phyloP scores from a whole-genome alignment of 352 stramenopile species.

The Halophytophthora polymorphica region DNA sequence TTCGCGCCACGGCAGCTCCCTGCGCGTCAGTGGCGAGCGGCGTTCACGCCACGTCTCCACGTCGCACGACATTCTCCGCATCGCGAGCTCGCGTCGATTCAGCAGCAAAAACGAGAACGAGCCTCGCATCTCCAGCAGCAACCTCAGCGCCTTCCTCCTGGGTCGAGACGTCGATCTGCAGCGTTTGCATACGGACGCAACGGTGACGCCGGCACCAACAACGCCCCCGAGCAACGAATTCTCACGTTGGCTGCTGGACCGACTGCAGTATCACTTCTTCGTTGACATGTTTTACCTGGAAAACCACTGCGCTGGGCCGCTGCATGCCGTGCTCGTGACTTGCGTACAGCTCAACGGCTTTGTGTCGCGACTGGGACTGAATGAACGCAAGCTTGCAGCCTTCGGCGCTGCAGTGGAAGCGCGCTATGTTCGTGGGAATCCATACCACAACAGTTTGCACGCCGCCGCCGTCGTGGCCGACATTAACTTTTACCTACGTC shows the following conservation, averaged over 20 bases:
- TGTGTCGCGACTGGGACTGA: conserved; percentile 35
- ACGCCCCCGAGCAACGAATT: conserved; percentile 26
- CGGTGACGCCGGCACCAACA: too few species aligned
- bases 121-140: conserved; percentile 10
- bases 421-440: conserved; percentile 61
- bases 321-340: conserved; percentile 54
- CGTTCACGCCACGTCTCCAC: conserved; percentile 23
- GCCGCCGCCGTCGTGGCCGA: conserved; percentile 58
- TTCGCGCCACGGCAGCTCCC: not conserved
- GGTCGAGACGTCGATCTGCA: not conserved
- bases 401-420: conserved; percentile 57
- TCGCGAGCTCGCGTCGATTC: conserved; percentile 37
- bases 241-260: conserved; percentile 47
- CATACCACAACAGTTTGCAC: conserved; percentile 75
- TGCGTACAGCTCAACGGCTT: conserved; percentile 58
- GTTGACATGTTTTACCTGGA: conserved; percentile 68
- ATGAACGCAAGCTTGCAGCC: conserved; percentile 37
- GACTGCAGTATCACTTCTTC: conserved; percentile 54
- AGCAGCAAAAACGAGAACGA: conserved; percentile 28
- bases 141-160: conserved; percentile 16
- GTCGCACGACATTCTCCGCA: conserved; percentile 29
- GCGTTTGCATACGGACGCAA: too few species aligned
- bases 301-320: conserved; percentile 32
- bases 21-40: conserved; percentile 5
- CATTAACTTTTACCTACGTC: conserved; percentile 63